These are phyloP conservation scores for Vitis amurensis DNA, from an alignment of 164 flowering plant genomes.

Conservation along the genomic window DNA sequence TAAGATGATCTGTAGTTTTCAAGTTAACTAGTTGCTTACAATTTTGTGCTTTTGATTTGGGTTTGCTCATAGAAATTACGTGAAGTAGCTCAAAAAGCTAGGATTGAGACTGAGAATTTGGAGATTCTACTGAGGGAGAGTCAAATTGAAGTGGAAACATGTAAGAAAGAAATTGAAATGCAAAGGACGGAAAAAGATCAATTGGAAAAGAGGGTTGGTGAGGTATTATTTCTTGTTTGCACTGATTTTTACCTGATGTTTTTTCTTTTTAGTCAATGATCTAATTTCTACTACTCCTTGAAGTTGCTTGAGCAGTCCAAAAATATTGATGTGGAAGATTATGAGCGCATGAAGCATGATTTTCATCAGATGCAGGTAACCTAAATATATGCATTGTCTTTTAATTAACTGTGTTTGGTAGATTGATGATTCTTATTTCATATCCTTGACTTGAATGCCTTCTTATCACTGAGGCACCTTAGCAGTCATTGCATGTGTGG, in stretches of 20 bases:
- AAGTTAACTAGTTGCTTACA: not conserved
- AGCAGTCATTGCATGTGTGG: no score
- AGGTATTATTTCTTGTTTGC: conserved; percentile 39
- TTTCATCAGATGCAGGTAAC: conserved; percentile 57
- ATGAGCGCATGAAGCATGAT: conserved; percentile 57
- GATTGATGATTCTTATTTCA: not conserved
- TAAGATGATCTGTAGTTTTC: not conserved
- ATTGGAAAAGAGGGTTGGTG: conserved; percentile 52
- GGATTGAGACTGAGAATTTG: conserved; percentile 43
- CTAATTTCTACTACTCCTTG: conserved; percentile 15
- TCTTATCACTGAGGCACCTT: no score
- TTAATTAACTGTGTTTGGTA: no score
- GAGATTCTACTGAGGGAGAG: conserved; percentile 45
- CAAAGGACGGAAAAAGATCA: conserved; percentile 45
- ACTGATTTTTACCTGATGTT: not conserved
- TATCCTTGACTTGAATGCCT: no score
- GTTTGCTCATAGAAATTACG: conserved; percentile 58
- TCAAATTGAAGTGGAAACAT: conserved; percentile 54
- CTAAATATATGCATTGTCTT: not conserved
- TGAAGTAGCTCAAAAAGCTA: conserved; percentile 53
- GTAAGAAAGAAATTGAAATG: conserved; percentile 55
- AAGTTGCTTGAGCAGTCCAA: conserved; percentile 60
- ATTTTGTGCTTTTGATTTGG: conserved; percentile 1
- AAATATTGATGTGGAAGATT: conserved; percentile 63
- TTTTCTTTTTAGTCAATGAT: not conserved